Evolutionary conservation across 768 basidiomycete genomes (phyloP).

Genomic region (Pleurotus giganteus): DNA sequence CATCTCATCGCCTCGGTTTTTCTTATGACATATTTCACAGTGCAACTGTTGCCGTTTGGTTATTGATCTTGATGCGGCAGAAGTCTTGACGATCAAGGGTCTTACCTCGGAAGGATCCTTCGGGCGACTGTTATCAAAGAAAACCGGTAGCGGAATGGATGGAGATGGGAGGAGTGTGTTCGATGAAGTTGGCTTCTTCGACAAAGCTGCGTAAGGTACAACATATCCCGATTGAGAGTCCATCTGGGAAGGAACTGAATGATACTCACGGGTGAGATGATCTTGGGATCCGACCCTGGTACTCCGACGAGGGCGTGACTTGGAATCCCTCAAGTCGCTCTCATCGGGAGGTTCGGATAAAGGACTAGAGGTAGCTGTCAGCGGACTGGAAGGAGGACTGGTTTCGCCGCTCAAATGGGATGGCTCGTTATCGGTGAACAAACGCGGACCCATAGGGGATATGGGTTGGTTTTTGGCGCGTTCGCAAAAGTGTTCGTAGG

Average conservation of each 20-base stretch:
- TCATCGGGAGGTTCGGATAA: slow-evolving; percentile 83
- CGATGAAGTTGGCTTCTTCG: slow-evolving; percentile 31
- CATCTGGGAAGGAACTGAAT: slow-evolving; percentile 10
- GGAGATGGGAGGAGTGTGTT: slow-evolving; percentile 27
- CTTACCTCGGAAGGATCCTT: slow-evolving; percentile 56
- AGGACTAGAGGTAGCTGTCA: slow-evolving; percentile 75
- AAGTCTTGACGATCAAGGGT: slow-evolving; percentile 17
- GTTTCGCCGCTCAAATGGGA: slow-evolving; percentile 42
- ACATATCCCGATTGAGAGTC: slow-evolving; percentile 12
- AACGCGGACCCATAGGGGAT: slow-evolving; percentile 34
- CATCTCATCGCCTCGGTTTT: slow-evolving; percentile 88
- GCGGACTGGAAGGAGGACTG: slow-evolving; percentile 70
- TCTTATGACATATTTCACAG: slow-evolving; percentile 93
- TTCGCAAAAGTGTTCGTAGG: slow-evolving; percentile 91
- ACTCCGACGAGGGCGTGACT: slow-evolving; percentile 45
- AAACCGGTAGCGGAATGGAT: slow-evolving; percentile 42
- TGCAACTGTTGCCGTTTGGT: slow-evolving; percentile 50
- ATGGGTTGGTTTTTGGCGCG: slow-evolving; percentile 67
- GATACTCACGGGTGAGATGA: slow-evolving; percentile 35
- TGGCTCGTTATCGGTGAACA: slow-evolving; percentile 37
- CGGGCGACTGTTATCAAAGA: slow-evolving; percentile 44
- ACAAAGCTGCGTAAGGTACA: slow-evolving; percentile 24
- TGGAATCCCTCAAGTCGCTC: slow-evolving; percentile 54
- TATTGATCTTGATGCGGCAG: slow-evolving; percentile 25
- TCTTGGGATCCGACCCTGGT: slow-evolving; percentile 53